A percentile compares a stretch with the other conserved stretches of the same genome.
Evolutionary conservation across 2,329 filamentous ascomycete genomes (phyloP).

Genomic region (Cytospora paraplurivora): DNA sequence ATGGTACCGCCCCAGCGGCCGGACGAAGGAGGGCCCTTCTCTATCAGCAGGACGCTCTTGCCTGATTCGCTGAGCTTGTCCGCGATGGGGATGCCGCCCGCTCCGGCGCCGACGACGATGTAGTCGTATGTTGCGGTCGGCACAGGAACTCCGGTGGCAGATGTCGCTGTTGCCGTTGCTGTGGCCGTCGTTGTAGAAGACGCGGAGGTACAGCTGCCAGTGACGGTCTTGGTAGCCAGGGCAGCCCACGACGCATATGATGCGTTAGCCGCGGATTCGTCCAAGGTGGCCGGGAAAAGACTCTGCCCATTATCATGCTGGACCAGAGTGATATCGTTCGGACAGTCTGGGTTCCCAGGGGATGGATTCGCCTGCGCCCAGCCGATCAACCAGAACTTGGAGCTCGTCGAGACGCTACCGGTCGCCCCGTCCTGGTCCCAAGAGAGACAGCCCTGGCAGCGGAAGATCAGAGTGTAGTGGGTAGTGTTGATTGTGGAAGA

Average conservation of each 20-base stretch:
- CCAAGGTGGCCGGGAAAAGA: slow-evolving; percentile 35
- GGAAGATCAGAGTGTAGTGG: slow-evolving; percentile 60
- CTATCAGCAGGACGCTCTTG: slow-evolving; percentile 60
- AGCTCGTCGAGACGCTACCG: slow-evolving; percentile 40
- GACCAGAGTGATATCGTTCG: slow-evolving; percentile 35
- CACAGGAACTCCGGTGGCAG: slow-evolving; percentile 29
- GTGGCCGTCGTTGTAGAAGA: slow-evolving; percentile 31
- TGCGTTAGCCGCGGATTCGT: slow-evolving; percentile 35
- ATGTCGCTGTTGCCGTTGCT: neutral
- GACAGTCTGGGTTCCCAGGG: slow-evolving; percentile 40
- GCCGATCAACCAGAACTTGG: slow-evolving; percentile 43
- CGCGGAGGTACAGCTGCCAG: slow-evolving; percentile 33
- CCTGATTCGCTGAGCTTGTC: slow-evolving; percentile 62
- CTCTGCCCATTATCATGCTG: slow-evolving; percentile 41
- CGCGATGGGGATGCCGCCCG: slow-evolving; percentile 60
- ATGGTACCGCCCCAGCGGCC: slow-evolving; percentile 62
- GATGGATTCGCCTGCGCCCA: slow-evolving; percentile 51
- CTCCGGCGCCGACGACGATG: slow-evolving; percentile 61
- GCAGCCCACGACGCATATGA: slow-evolving; percentile 38
- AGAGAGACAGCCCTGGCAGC: slow-evolving; percentile 54
- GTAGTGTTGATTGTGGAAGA: slow-evolving; percentile 56
- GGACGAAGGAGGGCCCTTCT: slow-evolving; percentile 58
- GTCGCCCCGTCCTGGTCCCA: slow-evolving; percentile 51
- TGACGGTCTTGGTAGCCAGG: slow-evolving; percentile 37
- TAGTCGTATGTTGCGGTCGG: slow-evolving; percentile 57